Evolutionary conservation across 352 stramenopile species (phyloP).

Genomic region (Thalassiosira livingstoniorum): DNA sequence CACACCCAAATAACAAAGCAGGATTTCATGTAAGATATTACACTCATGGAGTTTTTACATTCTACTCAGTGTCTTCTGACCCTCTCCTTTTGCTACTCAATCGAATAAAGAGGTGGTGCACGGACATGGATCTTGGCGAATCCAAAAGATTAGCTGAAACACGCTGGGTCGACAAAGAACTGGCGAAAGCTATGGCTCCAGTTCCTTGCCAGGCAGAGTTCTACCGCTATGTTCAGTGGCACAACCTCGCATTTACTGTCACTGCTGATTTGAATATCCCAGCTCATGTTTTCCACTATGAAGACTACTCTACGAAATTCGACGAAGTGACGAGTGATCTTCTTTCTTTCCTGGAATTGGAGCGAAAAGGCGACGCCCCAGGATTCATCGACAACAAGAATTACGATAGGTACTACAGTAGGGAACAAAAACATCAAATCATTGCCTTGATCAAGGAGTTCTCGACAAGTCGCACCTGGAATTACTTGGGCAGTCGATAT

Average conservation of each 20-base stretch:
- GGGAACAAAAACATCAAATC: conserved; percentile 12
- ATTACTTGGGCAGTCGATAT: no score
- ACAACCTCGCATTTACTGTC: conserved; percentile 62
- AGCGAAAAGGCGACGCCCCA: conserved; percentile 6
- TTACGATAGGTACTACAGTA: conserved; percentile 61
- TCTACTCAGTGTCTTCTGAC: conserved; percentile 5
- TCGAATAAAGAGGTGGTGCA: conserved; percentile 35
- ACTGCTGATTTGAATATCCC: conserved; percentile 52
- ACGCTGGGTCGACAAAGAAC: conserved; percentile 48
- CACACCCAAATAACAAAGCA: conserved; percentile 39
- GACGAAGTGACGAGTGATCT: conserved; percentile 45
- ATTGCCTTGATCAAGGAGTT: conserved; percentile 35
- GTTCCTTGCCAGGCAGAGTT: conserved; percentile 66
- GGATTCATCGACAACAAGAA: conserved; percentile 59
- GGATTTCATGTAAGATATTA: conserved; percentile 36
- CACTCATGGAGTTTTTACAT: background rate
- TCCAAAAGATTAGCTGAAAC: conserved; percentile 11
- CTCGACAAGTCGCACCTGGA: conserved; percentile 35
- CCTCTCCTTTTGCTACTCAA: background rate
- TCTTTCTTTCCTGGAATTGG: conserved; percentile 62
- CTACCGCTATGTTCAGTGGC: conserved; percentile 67
- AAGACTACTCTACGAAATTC: conserved; percentile 61
- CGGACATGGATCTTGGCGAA: conserved; percentile 2
- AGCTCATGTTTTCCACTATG: conserved; percentile 59
- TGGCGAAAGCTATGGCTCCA: conserved; percentile 23